Conservation (phyloP, 371 early-diverging fungal species). For the Mortierella sp. region DNA sequence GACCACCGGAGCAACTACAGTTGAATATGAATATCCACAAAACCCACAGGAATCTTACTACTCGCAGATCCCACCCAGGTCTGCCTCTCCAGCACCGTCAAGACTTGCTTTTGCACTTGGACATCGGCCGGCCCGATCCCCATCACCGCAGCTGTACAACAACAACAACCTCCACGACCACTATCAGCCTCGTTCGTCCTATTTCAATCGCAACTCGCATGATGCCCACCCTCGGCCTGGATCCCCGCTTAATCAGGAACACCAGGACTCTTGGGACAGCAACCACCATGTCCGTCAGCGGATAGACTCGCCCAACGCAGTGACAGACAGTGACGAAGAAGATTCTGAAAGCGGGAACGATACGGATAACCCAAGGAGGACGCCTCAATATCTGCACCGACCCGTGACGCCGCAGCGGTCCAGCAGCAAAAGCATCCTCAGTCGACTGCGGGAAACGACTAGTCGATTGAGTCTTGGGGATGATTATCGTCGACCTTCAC, state of each 20-base stretch:
- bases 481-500: slow-evolving; percentile 13
- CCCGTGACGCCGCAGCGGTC: slow-evolving; percentile 16
- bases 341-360: slow-evolving; percentile 28
- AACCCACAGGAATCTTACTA: slow-evolving; percentile 51
- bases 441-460: slow-evolving; percentile 32
- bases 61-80: slow-evolving; percentile 38
- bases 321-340: slow-evolving; percentile 22
- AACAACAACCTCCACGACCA: slow-evolving; percentile 27
- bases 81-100: slow-evolving; percentile 39
- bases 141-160: slow-evolving; percentile 47
- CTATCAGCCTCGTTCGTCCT: slow-evolving; percentile 28
- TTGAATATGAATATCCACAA: slow-evolving; percentile 50
- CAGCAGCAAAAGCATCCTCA: slow-evolving; percentile 34
- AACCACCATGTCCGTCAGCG: slow-evolving; percentile 6
- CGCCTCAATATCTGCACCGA: slow-evolving; percentile 8
- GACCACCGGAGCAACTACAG: slow-evolving; percentile 5
- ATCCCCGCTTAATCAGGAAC: slow-evolving; percentile 48
- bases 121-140: slow-evolving; percentile 40
- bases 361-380: slow-evolving; percentile 26
- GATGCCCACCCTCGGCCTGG: slow-evolving; percentile 44
- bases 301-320: slow-evolving; percentile 25
- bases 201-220: slow-evolving; percentile 32
- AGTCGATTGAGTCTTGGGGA: slow-evolving; percentile 38
- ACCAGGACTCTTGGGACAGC: slow-evolving; percentile 47
- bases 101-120: slow-evolving; percentile 47